Conservation (phyloP, 2,329 filamentous ascomycete genomes). For the Exophiala xenobiotica region DNA sequence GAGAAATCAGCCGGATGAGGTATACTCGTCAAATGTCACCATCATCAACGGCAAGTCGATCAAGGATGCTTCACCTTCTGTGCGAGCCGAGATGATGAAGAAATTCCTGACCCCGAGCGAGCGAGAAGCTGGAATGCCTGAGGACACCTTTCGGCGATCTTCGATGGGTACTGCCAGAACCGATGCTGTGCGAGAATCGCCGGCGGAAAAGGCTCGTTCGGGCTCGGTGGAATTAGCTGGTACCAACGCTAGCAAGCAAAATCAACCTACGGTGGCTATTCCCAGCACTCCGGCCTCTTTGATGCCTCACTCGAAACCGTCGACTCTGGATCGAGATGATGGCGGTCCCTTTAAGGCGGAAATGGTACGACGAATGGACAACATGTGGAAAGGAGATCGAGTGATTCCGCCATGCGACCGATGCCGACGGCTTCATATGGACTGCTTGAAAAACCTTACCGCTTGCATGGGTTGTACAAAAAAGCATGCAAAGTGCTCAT, state of each 20-base stretch:
- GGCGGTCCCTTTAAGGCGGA: slow-evolving; percentile 61
- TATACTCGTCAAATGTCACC: slow-evolving; percentile 46
- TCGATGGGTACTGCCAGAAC: slow-evolving; percentile 21
- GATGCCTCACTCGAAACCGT: slow-evolving; percentile 49
- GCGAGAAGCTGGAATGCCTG: slow-evolving; percentile 41
- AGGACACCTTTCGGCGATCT: slow-evolving; percentile 25
- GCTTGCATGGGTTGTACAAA: slow-evolving; percentile 85
- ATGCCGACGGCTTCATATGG: slow-evolving; percentile 74
- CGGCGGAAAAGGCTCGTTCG: slow-evolving; percentile 21
- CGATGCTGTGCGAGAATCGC: slow-evolving; percentile 9
- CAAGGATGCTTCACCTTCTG: slow-evolving; percentile 56
- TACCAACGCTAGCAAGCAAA: slow-evolving; percentile 7
- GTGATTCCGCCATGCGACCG: slow-evolving; percentile 83
- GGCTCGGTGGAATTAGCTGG: slow-evolving; percentile 20
- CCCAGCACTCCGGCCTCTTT: slow-evolving; percentile 55
- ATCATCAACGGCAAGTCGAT: slow-evolving; percentile 48
- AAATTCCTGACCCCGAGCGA: slow-evolving; percentile 63
- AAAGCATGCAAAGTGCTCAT: slow-evolving; percentile 85
- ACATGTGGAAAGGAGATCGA: slow-evolving; percentile 68
- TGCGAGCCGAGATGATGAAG: slow-evolving; percentile 60
- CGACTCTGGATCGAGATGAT: slow-evolving; percentile 54
- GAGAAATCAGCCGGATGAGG: slow-evolving; percentile 18
- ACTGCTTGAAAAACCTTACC: slow-evolving; percentile 81
- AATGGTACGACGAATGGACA: slow-evolving; percentile 74
- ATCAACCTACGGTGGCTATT: slow-evolving; percentile 52